Evolutionary conservation across 148 eudicot genomes (phyloP), one percentile per base, ranked within the genome.

Genomic region (Rheum nobile): DNA sequence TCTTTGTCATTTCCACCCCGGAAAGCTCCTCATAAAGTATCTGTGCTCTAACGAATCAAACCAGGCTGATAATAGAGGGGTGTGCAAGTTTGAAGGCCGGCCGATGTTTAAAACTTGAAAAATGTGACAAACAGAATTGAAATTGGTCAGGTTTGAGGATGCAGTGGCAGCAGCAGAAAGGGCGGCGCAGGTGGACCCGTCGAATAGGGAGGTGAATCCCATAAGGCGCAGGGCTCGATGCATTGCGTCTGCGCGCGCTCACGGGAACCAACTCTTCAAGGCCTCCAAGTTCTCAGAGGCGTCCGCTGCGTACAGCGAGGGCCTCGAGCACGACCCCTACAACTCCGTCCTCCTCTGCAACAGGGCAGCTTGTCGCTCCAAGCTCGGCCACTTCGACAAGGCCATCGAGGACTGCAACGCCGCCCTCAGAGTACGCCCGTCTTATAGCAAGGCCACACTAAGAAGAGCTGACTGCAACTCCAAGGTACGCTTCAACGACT

Each of bases 381-480:
- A 90, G 72, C 92, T 95, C 13, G 77, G 88, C 9, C 87, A 85
- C 38, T 83, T 74, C 68, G 89, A 90, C 67, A 86, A 83, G 71
- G 97, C 99, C 9, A 39, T 88, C 0, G 97, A 91, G 76, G 99
- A 95, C 77, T 95, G 96, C 77, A 87, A 72, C 12, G 78, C 88
- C 46, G 99, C 99, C 5, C 87, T 95, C 11, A 88, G 67, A 39
- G 79, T 88, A 1, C 87, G 97, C 1, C 86, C 99, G 0, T 82
- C 89, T 4, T 95, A 85, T 73, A 83, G 82, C 68, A 95, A 92
- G 77, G 97, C 99, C 32, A 80, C 93, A 72, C 74, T 91, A 77
- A 87, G 98, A 82, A 79, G 97, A 87, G 96, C 93, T 28, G 90
- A 95, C 75, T 90, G 97, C 75, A 79, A 80, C 76, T 79, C 83